Percentiles rank a stretch among this genome's conserved stretches.
Evolutionary conservation across 2,329 filamentous ascomycete genomes (phyloP).

Genomic region (Penicillium sp.): DNA sequence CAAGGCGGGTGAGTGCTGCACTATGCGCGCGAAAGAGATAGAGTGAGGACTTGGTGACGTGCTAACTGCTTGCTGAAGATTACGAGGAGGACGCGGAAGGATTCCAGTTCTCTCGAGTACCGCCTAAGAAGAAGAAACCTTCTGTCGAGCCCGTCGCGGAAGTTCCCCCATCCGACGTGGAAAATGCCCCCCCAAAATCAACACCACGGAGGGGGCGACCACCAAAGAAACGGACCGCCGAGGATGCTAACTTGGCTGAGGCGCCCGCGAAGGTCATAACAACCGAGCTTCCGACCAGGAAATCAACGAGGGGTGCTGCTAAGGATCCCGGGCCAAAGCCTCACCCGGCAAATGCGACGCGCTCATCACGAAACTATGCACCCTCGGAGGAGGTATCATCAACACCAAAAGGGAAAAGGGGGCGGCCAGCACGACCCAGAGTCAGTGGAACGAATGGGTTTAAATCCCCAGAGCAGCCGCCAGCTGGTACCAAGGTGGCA

Average conservation of each 20-base stretch:
- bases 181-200: constrained; percentile 33
- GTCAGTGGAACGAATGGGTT: constrained; percentile 27
- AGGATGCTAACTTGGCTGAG: constrained; percentile 11
- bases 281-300: constrained; percentile 23
- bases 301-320: constrained; percentile 26
- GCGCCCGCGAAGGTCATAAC: constrained; percentile 19
- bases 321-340: constrained; percentile 20
- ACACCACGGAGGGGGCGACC: constrained; percentile 39
- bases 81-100: constrained; percentile 76
- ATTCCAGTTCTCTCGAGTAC: constrained; percentile 70
- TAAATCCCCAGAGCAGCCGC: constrained; percentile 29
- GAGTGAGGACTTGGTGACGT: neutral
- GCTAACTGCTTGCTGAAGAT: constrained; percentile 14
- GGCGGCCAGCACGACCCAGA: constrained; percentile 27
- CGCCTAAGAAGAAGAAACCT: constrained; percentile 60
- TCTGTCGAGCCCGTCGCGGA: constrained; percentile 35
- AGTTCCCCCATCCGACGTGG: constrained; percentile 39
- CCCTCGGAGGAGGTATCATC: constrained; percentile 28
- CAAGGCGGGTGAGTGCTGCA: constrained; percentile 43
- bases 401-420: constrained; percentile 37
- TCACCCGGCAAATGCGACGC: constrained; percentile 18
- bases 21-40: neutral
- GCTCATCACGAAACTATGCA: constrained; percentile 28
- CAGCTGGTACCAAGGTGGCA: constrained; percentile 63
- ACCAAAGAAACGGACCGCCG: constrained; percentile 43